Conservation (phyloP, 768 basidiomycete genomes). For the Nidularia pulvinata region DNA sequence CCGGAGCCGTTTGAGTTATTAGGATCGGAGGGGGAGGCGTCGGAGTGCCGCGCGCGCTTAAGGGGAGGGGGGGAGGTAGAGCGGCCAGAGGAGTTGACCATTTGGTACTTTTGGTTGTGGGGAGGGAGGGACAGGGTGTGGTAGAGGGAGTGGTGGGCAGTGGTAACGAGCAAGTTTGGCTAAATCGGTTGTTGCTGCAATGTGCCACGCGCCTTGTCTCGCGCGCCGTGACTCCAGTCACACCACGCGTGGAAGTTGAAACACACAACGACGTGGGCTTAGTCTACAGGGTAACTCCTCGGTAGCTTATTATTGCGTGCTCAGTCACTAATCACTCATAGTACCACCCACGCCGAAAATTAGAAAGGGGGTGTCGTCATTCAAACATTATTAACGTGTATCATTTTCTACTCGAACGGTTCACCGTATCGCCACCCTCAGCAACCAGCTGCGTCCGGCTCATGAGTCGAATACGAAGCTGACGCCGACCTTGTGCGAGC, state of each 20-base stretch:
- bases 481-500: slow-evolving; percentile 85
- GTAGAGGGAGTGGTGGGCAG: slow-evolving; percentile 6
- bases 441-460: slow-evolving; percentile 22
- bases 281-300: too few relatives aligned
- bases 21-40: slow-evolving; percentile 5
- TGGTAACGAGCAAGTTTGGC: slow-evolving; percentile 4
- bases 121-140: not conserved
- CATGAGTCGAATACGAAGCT: slow-evolving; percentile 75
- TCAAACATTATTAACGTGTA: not conserved
- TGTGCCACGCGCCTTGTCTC: not conserved
- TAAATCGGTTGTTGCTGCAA: too few relatives aligned
- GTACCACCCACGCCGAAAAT: not conserved
- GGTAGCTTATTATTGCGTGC: too few relatives aligned
- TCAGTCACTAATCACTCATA: too few relatives aligned
- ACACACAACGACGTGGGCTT: too few relatives aligned
- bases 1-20: slow-evolving; percentile 4
- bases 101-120: not conserved
- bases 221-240: not conserved
- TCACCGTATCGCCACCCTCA: slow-evolving; percentile 25
- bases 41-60: slow-evolving; percentile 25
- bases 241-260: too few relatives aligned
- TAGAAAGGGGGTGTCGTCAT: not conserved
- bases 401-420: slow-evolving; percentile 11
- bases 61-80: not conserved
- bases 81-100: not conserved